Conservation (phyloP, 371 early-diverging fungal genomes). For the Zancudomyces culisetae region DNA sequence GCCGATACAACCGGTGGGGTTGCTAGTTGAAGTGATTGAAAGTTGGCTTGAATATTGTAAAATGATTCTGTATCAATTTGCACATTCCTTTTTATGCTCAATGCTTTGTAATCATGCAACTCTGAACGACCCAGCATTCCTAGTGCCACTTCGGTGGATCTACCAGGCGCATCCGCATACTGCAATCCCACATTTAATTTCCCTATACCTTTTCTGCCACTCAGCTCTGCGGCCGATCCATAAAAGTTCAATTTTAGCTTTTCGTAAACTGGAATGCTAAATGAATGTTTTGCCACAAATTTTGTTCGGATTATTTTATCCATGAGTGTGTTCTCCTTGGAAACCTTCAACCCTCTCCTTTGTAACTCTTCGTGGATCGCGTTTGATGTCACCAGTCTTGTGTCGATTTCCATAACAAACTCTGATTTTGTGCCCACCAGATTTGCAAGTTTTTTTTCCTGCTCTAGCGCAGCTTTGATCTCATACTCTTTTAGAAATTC, state of each 20-base stretch:
- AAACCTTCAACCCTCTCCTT: neutral
- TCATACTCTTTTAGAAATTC: conserved; percentile 81
- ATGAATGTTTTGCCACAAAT: conserved; percentile 53
- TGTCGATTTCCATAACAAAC: conserved; percentile 1
- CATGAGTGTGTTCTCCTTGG: neutral
- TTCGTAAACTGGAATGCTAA: conserved; percentile 20
- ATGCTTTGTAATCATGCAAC: too few species aligned
- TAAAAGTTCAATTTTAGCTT: conserved; percentile 3
- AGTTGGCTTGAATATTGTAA: conserved; percentile 2
- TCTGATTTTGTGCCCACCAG: conserved; percentile 45
- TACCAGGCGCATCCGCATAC: conserved; percentile 6
- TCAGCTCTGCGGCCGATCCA: conserved; percentile 8
- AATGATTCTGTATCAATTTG: neutral
- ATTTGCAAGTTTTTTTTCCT: conserved; percentile 59
- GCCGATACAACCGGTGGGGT: conserved; percentile 13
- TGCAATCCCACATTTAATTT: conserved; percentile 10
- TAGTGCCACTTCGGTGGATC: conserved; percentile 5
- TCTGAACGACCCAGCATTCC: conserved; percentile 11
- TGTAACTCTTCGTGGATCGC: neutral
- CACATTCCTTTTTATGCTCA: conserved; percentile 8
- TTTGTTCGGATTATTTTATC: conserved; percentile 37
- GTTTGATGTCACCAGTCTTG: conserved; percentile 2
- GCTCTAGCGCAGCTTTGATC: conserved; percentile 37
- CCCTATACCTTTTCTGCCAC: conserved; percentile 1
- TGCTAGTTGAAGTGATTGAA: conserved; percentile 7